Percentiles rank a stretch among this genome's conserved stretches.
Evolutionary conservation across 306 rosid genomes (phyloP).

Genomic region (Vicia faba): DNA sequence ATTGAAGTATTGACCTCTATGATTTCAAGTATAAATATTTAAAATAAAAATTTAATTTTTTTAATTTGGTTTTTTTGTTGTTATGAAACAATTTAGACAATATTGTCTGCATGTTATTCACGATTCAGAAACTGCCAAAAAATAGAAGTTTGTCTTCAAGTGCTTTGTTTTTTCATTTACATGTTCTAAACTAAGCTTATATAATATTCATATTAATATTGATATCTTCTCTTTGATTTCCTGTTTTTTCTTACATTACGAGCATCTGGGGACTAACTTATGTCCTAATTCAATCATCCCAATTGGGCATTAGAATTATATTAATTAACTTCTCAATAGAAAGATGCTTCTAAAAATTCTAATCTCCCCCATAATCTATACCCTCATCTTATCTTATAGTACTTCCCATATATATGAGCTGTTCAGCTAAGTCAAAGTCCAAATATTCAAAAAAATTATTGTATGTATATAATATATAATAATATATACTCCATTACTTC

Average conservation of each 20-base stretch:
- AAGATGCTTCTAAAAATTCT: slow-evolving; percentile 55
- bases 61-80: slow-evolving; percentile 38
- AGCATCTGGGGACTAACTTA: slow-evolving; percentile 54
- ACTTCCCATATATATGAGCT: slow-evolving; percentile 61
- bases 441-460: slow-evolving; percentile 34
- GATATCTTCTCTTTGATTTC: slow-evolving; percentile 44
- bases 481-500: no score
- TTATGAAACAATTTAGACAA: slow-evolving; percentile 46
- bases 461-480: not conserved
- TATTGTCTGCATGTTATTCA: slow-evolving; percentile 48
- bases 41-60: no score
- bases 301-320: slow-evolving; percentile 39
- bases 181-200: slow-evolving; percentile 40
- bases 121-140: slow-evolving; percentile 53
- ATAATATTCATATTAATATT: slow-evolving; percentile 31
- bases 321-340: slow-evolving; percentile 30
- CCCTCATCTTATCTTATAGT: slow-evolving; percentile 57
- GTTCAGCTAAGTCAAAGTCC: slow-evolving; percentile 68
- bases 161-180: slow-evolving; percentile 42
- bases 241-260: slow-evolving; percentile 66
- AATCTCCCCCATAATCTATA: slow-evolving; percentile 52
- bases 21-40: no score
- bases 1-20: no score
- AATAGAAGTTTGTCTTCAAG: slow-evolving; percentile 37
- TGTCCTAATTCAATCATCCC: slow-evolving; percentile 70